Conservation (phyloP, 257 asterid genomes). For the Rhazya stricta region DNA sequence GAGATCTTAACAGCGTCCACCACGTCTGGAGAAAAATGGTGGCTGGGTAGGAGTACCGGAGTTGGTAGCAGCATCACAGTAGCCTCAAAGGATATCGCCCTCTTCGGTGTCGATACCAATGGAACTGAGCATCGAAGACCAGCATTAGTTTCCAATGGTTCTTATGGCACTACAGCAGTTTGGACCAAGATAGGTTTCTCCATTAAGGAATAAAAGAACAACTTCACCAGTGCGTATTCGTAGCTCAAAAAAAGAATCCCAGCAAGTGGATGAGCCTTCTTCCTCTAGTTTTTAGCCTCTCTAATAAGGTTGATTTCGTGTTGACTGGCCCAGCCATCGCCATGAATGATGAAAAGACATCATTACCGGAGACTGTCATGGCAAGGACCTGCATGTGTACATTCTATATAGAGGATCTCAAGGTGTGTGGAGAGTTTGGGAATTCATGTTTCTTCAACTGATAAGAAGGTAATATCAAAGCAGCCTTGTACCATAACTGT, state of each 20-base stretch:
- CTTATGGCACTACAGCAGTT: constrained; percentile 55
- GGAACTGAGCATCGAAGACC: constrained; percentile 63
- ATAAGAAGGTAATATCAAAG: not conserved
- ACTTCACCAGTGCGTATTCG: constrained; percentile 64
- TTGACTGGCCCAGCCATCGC: constrained; percentile 21
- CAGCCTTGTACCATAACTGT: not conserved
- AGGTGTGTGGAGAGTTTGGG: not conserved
- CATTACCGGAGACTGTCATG: not conserved
- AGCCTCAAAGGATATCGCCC: constrained; percentile 51
- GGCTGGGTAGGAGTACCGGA: not conserved
- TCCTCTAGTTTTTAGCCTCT: constrained; percentile 36
- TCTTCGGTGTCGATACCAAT: constrained; percentile 59
- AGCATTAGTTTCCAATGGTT: constrained; percentile 55
- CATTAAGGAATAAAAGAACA: constrained; percentile 57
- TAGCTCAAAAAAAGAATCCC: constrained; percentile 62
- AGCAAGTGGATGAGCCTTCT: constrained; percentile 42
- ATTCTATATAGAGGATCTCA: constrained; percentile 4
- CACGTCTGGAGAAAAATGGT: not conserved
- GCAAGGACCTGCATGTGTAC: not conserved
- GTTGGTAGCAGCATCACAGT: constrained; percentile 39
- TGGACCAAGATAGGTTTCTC: constrained; percentile 53
- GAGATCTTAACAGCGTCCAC: not conserved
- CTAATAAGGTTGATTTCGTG: constrained; percentile 17
- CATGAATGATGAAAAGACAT: constrained; percentile 33
- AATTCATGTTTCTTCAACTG: not conserved